These are phyloP conservation scores for Phytophthora sansomeana DNA, from an alignment of 352 stramenopile species.

Conservation along the genomic window DNA sequence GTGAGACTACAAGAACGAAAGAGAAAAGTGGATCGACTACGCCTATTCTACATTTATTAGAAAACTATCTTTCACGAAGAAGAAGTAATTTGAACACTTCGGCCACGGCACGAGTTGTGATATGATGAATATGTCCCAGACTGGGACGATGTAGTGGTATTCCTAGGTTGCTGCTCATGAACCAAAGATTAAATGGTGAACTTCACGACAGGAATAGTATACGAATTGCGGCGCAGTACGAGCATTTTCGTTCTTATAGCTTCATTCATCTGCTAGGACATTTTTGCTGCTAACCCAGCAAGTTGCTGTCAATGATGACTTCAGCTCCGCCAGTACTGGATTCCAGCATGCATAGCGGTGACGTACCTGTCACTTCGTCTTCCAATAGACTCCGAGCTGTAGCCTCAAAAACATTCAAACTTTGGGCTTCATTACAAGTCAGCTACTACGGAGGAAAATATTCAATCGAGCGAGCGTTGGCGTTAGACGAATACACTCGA, in stretches of 20 bases:
- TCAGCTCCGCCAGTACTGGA: neutral
- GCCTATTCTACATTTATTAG: too few species aligned
- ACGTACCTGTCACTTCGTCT: neutral
- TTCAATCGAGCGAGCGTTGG: conserved; percentile 22
- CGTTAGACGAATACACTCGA: conserved; percentile 15
- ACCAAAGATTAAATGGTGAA: too few species aligned
- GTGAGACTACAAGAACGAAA: neutral
- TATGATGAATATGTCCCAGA: too few species aligned
- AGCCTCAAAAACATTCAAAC: neutral
- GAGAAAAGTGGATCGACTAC: neutral
- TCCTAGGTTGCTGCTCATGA: too few species aligned
- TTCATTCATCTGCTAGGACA: neutral
- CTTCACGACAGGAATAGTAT: neutral
- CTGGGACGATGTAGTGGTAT: neutral
- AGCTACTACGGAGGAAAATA: conserved; percentile 31
- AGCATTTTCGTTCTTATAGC: neutral
- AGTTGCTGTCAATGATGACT: neutral
- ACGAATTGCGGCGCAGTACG: neutral
- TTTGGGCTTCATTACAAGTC: conserved; percentile 26
- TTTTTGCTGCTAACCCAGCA: too few species aligned
- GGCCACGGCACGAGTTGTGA: too few species aligned
- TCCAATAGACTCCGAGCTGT: neutral
- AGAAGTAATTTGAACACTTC: too few species aligned
- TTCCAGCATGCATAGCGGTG: neutral
- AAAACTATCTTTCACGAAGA: too few species aligned